Base-by-base conservation (phyloP, 2,329 filamentous ascomycete species). In the Sporothrix sp. region DNA sequence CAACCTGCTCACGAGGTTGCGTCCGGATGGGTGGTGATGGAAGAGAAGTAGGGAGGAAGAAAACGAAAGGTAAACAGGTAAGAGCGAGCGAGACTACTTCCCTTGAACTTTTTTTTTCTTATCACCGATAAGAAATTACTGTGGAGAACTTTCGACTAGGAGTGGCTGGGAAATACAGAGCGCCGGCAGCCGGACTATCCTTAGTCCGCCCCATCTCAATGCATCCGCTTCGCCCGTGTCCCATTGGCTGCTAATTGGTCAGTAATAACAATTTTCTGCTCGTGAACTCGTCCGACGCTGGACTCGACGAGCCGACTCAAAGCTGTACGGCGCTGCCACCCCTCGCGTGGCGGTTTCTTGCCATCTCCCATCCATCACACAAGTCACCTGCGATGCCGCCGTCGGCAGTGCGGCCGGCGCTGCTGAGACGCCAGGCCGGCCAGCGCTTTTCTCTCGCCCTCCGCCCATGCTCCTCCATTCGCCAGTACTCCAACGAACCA, bases 91-190 rank as follows among this genome's bases (percentile, higher is more conserved):
- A 28, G 21, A 40, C 9, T 11, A 11, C 36, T 5, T 33, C n/a
- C 18, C 3, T 43, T 21, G 16, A 36, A 43, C 27, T 49, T 54
- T 51, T 54, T 54, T 54, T 54, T 37, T 40, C 32, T 39, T 56
- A 57, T 57, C 56, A 47, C 47, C 47, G 56, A 57, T 57, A 57
- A 51, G 20, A 23, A 52, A 45, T 25, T 44, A 21, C 23, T 52
- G 52, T 56, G 56, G 56, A 37, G 23, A 39, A 37, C 25, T 35
- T 28, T 13, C 14, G 27, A 35, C 32, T 38, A 36, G 20, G 30
- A 47, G 51, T 50, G 52, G 52, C 48, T 53, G 52, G 52, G 51
- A 33, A 21, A 20, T 10, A 11, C n/a, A n/a, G n/a, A n/a, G n/a
- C n/a, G n/a, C n/a, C n/a, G n/a, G n/a, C n/a, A n/a, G n/a, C n/a